Percentiles rank a stretch among this genome's conserved stretches.
Conservation (phyloP, 2,329 filamentous ascomycete genomes). For the Arthrobotrys sphaeroides region DNA sequence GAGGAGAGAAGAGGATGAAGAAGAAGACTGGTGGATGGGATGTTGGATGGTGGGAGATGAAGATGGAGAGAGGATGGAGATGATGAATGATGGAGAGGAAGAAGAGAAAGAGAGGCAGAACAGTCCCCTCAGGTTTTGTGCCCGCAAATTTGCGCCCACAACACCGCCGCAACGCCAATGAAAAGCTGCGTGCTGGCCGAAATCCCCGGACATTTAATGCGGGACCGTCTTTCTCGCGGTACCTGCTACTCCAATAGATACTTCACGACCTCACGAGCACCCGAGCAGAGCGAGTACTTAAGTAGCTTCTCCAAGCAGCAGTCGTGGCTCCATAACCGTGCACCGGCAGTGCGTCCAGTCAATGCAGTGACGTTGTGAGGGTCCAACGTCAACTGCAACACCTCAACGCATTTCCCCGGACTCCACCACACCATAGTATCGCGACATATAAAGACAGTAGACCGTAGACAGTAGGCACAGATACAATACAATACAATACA, state of each 20-base stretch:
- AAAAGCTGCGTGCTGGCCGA: neutral
- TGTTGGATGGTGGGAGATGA: neutral
- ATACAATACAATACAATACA: no score
- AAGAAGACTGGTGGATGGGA: neutral
- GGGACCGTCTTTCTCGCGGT: no score
- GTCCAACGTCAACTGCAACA: slow-evolving; percentile 43
- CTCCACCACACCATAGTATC: neutral
- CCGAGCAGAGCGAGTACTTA: neutral
- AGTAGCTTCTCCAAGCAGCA: neutral
- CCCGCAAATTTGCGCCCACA: slow-evolving; percentile 37
- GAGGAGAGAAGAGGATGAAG: neutral
- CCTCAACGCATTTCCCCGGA: slow-evolving; percentile 46
- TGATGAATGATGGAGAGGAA: neutral
- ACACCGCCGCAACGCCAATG: neutral
- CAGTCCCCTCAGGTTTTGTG: slow-evolving; percentile 34
- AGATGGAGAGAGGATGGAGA: neutral
- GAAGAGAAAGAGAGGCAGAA: neutral
- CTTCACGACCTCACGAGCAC: neutral
- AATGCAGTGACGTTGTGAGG: neutral
- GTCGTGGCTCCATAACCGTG: neutral
- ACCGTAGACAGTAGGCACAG: no score
- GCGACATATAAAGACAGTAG: no score
- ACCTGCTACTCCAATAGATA: no score
- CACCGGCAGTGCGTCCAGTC: no score
- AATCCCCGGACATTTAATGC: neutral